Conservation (phyloP, 83 land plant genomes). For the Picea mariana region DNA sequence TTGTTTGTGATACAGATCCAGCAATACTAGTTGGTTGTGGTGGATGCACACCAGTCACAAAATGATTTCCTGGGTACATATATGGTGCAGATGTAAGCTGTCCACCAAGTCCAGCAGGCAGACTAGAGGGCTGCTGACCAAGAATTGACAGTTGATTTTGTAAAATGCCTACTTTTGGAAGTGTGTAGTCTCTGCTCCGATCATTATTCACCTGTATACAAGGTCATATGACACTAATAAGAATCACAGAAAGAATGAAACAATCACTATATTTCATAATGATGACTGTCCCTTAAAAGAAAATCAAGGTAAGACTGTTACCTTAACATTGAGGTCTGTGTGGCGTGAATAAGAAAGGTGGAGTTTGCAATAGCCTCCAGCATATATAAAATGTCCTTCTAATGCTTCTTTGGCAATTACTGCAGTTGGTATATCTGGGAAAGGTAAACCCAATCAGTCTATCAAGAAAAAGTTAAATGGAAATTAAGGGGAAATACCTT, state of each 20-base stretch:
- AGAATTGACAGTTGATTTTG: slow-evolving; percentile 18
- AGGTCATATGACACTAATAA: background rate
- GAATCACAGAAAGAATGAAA: background rate
- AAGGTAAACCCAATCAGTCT: background rate
- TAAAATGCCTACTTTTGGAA: slow-evolving; percentile 37
- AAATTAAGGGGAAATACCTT: too few relatives aligned
- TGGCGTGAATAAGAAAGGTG: slow-evolving; percentile 96
- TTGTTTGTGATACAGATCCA: slow-evolving; percentile 27
- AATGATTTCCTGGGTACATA: slow-evolving; percentile 18
- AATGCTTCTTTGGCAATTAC: slow-evolving; percentile 85
- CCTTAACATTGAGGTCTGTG: slow-evolving; percentile 95
- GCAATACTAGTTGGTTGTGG: slow-evolving; percentile 4
- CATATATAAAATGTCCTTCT: slow-evolving; percentile 91
- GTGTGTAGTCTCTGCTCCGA: slow-evolving; percentile 82
- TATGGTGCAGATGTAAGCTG: slow-evolving; percentile 29
- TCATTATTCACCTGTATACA: too few relatives aligned
- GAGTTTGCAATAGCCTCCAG: slow-evolving; percentile 94
- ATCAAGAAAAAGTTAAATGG: too few relatives aligned
- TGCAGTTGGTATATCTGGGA: slow-evolving; percentile 75
- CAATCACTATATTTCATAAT: background rate
- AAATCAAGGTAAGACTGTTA: slow-evolving; percentile 20
- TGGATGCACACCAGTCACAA: slow-evolving; percentile 5
- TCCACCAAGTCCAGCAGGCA: slow-evolving; percentile 22
- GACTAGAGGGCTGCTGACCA: slow-evolving; percentile 27
- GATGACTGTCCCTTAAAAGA: background rate